Conservation (phyloP, 139 green algal genomes). For the Coccomyxa sp. region DNA sequence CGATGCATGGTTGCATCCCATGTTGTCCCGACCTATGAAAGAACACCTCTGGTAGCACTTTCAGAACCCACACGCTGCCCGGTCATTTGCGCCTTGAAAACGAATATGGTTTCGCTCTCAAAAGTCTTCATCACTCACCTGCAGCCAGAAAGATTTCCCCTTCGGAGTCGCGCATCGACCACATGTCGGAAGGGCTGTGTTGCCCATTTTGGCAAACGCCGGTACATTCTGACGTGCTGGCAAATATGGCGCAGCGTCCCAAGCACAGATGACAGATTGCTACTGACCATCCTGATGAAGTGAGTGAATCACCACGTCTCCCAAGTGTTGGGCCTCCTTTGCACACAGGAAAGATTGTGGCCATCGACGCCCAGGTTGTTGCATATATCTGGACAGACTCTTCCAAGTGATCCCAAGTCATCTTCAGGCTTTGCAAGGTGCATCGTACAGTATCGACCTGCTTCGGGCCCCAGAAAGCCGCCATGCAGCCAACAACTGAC, state of each 20-base stretch:
- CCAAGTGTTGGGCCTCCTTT: background rate
- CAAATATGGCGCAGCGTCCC: background rate
- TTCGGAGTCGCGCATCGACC: background rate
- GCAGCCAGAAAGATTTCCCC: background rate
- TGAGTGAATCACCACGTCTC: background rate
- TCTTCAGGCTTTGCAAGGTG: conserved; percentile 1
- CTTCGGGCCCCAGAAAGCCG: background rate
- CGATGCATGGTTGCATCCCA: background rate
- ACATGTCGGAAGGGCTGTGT: background rate
- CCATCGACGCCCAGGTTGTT: background rate
- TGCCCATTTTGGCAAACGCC: background rate
- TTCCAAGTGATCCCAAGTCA: background rate
- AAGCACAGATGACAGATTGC: background rate
- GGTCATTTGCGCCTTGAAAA: background rate
- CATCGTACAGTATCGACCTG: background rate
- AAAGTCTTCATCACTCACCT: background rate
- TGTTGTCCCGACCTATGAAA: background rate
- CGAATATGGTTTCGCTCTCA: background rate
- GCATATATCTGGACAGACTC: background rate
- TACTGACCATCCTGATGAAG: background rate
- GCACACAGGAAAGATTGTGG: background rate
- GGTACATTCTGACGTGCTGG: background rate
- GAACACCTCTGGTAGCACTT: background rate
- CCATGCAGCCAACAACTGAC: background rate
- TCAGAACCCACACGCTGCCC: background rate